Evolutionary conservation across 2,329 filamentous ascomycete species (phyloP), one percentile per base, ranked within the genome.

Genomic region (Hypoxylon sp.): DNA sequence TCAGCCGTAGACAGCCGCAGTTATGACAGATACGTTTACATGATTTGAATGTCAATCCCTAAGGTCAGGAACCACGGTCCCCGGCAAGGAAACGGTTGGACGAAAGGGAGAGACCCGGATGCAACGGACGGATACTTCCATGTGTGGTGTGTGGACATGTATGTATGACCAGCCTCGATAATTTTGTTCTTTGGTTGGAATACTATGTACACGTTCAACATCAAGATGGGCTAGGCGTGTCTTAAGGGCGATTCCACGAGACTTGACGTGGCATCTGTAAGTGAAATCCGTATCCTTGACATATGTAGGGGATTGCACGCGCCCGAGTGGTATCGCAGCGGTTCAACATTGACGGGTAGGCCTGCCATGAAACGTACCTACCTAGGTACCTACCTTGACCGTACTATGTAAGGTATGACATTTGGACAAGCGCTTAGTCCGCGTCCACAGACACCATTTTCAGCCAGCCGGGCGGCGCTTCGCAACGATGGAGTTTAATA

Each of bases 111-210:
- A 30, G 39, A 41, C 51, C 55, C 65, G 65, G 65, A 62, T 68
- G 59, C 48, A 54, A 68, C 65, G 65, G 57, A 68, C 65, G 65
- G 65, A 61, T 57, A 63, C 44, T 61, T 65, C 61, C 64, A 62
- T 59, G 43, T 61, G 64, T 61, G 24, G 24, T n/a, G n/a, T n/a
- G n/a, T n/a, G 54, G 54, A 59, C 34, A 24, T 10, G 19, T 59
- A 47, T 50, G 17, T 52, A 65, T 56, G 44, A 62, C 62, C 59
- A 63, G 34, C 65, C 65, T 68, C 59, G 47, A 65, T 20, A 37
- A 47, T 58, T 65, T 63, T 46, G 19, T 51, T 54, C 49, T 47
- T 43, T 34, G 11, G 28, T 15, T 32, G 24, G 26, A 28, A 52
- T 22, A n/a, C n/a, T n/a, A n/a, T n/a, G n/a, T n/a, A 20, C 37